Percentiles rank a stretch among this genome's conserved stretches.
Evolutionary conservation across 2,329 filamentous ascomycete genomes (phyloP).

Genomic region (Microsporum ferrugineum): DNA sequence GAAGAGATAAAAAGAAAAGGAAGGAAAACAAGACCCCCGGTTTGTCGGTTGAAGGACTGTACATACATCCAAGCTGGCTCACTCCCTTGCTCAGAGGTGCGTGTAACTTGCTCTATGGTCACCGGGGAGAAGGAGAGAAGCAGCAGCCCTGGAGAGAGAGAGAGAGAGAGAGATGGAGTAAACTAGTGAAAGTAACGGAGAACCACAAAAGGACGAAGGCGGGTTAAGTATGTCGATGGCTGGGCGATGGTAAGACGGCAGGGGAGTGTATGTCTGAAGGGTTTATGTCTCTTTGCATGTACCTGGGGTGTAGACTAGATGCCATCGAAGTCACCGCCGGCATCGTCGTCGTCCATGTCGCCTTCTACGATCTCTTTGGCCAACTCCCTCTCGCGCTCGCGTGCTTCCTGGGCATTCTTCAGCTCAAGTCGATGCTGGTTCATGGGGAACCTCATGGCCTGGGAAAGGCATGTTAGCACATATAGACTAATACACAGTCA

Average conservation of each 20-base stretch:
- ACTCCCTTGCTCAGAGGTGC: not conserved
- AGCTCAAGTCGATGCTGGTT: constrained; percentile 95
- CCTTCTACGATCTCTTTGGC: constrained; percentile 98
- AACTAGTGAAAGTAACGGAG: not conserved
- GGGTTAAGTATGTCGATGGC: not conserved
- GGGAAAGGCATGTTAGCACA: constrained; percentile 19
- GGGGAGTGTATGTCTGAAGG: not conserved
- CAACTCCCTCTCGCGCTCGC: constrained; percentile 89
- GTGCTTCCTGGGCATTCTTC: constrained; percentile 96
- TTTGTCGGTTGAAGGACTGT: constrained; percentile 16
- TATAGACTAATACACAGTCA: not conserved
- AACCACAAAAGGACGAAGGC: not conserved
- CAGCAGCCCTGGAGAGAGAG: not conserved
- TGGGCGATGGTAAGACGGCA: not conserved
- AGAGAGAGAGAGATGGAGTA: not conserved
- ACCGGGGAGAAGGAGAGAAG: not conserved
- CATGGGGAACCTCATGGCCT: constrained; percentile 99
- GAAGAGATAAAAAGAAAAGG: not conserved
- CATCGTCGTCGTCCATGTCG: constrained; percentile 91
- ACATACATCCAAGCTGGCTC: constrained; percentile 15
- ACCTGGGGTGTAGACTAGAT: constrained; percentile 46
- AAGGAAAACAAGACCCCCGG: constrained; percentile 7
- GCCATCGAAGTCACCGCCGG: constrained; percentile 89
- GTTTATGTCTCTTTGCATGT: not conserved
- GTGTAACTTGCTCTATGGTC: constrained; percentile 11